Base-by-base conservation (phyloP, 2,329 filamentous ascomycete species). In the Cladosporium phlei region DNA sequence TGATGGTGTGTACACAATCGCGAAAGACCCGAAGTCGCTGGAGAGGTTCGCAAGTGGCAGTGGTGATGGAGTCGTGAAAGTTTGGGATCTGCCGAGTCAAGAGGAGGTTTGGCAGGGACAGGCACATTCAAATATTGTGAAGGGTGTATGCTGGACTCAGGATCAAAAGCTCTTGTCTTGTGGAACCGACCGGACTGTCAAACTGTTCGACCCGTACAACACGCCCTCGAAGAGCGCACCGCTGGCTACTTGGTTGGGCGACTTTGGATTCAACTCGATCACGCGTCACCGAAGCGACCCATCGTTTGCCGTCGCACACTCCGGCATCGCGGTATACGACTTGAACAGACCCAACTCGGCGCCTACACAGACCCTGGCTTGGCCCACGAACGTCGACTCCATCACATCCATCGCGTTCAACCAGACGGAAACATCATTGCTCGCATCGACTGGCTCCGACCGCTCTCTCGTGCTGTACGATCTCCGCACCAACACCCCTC, bases 91-190 rank as follows among this genome's bases (percentile, higher is more conserved):
- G 56, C 79, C 82, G 7, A 83, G 75, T 52, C 74, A 80, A 47
- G 81, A 85, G 21, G 85, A 93, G 63, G 76, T 84, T 38, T 91
- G 86, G 83, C 77, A 86, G 58, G 78, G 79, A 3, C 81, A 85
- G 53, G 91, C 89, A 19, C 94, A 98, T 65, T 87, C 95, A 58
- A 95, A 95, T 57, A 84, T 96, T 34, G 88, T 97, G 57, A 95
- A 95, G 73, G 86, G 86, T 11, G 76, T 96, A 63, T 85, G 83
- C 57, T 98, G 91, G 86, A 95, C 89, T 3, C 78, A 80, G 34
- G 88, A 95, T 58, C 79, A 83, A 61, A 91, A 89, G 63, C 74
- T 97, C 11, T 72, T 97, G 37, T 91, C 88, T 2, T 96, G 90
- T 63, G 89, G 86, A 5, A 83, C 82, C 50, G 93, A 98, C 68